Percentiles rank a stretch among this genome's conserved stretches.
Evolutionary conservation across 306 rosid species (phyloP).

Genomic region (Cicer judaicum): DNA sequence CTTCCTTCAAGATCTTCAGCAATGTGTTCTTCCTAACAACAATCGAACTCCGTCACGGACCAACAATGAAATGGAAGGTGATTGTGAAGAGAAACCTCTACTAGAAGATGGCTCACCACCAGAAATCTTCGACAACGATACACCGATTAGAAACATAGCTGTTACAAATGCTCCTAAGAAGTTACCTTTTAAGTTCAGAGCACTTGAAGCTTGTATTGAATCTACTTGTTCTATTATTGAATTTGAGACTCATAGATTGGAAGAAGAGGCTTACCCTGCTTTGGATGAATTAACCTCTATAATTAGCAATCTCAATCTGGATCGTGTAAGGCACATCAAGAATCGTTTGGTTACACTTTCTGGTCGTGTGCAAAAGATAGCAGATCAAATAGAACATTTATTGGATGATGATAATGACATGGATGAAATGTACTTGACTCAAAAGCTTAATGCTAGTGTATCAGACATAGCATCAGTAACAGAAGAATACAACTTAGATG

Average conservation of each 20-base stretch:
- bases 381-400: slow-evolving; percentile 79
- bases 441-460: slow-evolving; percentile 57
- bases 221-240: slow-evolving; percentile 76
- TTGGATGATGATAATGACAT: slow-evolving; percentile 83
- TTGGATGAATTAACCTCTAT: slow-evolving; percentile 79
- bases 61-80: slow-evolving; percentile 13
- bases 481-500: slow-evolving; percentile 35
- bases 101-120: background rate
- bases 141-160: too few species aligned
- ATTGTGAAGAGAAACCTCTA: background rate
- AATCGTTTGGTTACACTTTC: slow-evolving; percentile 84
- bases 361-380: slow-evolving; percentile 48
- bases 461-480: slow-evolving; percentile 38
- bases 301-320: slow-evolving; percentile 78
- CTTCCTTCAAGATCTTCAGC: slow-evolving; percentile 70
- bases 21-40: slow-evolving; percentile 41
- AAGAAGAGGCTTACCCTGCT: slow-evolving; percentile 88
- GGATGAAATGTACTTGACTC: slow-evolving; percentile 89
- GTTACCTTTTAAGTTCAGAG: slow-evolving; percentile 71
- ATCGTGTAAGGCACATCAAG: slow-evolving; percentile 80
- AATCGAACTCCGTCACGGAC: too few species aligned
- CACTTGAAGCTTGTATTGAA: slow-evolving; percentile 82
- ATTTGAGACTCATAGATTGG: slow-evolving; percentile 67
- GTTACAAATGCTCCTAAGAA: slow-evolving; percentile 16
- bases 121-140: too few species aligned